phyloP scores from a whole-genome alignment of 2,329 filamentous ascomycete species.

The Anthostomella pinea region DNA sequence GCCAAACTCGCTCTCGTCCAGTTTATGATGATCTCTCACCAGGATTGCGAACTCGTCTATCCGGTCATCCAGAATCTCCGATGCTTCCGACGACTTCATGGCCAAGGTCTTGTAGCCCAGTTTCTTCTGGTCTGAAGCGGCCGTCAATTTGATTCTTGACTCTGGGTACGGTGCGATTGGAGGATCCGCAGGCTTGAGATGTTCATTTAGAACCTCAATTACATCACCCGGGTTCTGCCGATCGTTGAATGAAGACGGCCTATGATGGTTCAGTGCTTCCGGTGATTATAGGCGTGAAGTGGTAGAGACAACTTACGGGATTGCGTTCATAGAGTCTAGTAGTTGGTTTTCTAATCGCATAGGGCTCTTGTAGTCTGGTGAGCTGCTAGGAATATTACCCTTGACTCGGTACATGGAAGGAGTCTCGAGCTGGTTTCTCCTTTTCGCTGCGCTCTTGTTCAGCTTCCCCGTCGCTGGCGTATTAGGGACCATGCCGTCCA shows the following conservation, averaged over 20 bases:
- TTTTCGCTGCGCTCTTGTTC: conserved; percentile 35
- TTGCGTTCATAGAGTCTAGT: conserved; percentile 37
- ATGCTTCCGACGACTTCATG: conserved; percentile 91
- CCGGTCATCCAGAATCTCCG: conserved; percentile 89
- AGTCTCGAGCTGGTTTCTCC: conserved; percentile 41
- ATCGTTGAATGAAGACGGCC: conserved; percentile 67
- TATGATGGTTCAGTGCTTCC: conserved; percentile 27
- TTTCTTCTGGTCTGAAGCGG: conserved; percentile 86
- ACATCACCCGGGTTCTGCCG: conserved; percentile 78
- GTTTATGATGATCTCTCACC: conserved; percentile 68
- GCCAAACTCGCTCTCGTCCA: conserved; percentile 80
- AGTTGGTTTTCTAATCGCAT: conserved; percentile 37
- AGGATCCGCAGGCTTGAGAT: conserved; percentile 64
- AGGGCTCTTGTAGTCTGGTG: conserved; percentile 43
- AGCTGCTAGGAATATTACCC: conserved; percentile 42
- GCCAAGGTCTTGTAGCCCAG: conserved; percentile 88
- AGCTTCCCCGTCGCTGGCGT: conserved; percentile 51
- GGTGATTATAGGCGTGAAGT: neutral
- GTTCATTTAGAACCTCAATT: conserved; percentile 77
- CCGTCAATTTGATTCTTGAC: conserved; percentile 77
- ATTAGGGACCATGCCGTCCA: conserved; percentile 67
- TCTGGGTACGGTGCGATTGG: conserved; percentile 71
- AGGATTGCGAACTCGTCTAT: conserved; percentile 85
- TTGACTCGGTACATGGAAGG: conserved; percentile 47
- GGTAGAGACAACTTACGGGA: conserved; percentile 34